Evolutionary conservation across 345 rosid species (phyloP).

Genomic region (Kernera saxatilis): DNA sequence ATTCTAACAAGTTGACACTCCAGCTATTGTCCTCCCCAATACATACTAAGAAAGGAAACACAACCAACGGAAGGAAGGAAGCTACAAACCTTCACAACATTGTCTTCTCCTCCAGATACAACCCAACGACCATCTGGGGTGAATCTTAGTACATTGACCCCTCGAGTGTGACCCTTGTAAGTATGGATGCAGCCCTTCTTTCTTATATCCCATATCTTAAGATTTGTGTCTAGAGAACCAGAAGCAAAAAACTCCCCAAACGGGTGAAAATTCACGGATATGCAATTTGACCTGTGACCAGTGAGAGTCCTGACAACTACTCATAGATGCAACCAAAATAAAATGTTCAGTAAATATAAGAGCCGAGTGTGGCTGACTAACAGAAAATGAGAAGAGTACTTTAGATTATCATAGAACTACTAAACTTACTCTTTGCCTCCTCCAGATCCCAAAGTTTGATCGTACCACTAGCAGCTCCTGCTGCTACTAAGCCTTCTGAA

Average conservation of each 20-base stretch:
- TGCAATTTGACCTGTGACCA: constrained; percentile 97
- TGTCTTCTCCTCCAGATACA: constrained; percentile 99
- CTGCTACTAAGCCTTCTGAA: constrained; percentile 86
- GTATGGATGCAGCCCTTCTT: constrained; percentile 98
- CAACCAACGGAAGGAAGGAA: constrained; percentile 7
- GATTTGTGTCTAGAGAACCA: constrained; percentile 94
- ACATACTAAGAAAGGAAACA: background rate
- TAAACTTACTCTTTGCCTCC: constrained; percentile 85
- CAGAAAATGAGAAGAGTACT: background rate
- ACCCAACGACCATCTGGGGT: constrained; percentile 99
- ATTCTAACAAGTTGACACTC: background rate
- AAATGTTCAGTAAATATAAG: background rate
- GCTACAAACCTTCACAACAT: constrained; percentile 72
- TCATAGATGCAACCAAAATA: constrained; percentile 8
- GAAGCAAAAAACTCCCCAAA: constrained; percentile 99
- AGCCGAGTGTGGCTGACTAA: background rate
- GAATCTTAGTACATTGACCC: constrained; percentile 94
- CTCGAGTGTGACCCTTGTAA: constrained; percentile 98
- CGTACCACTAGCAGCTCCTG: constrained; percentile 98
- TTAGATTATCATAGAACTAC: background rate
- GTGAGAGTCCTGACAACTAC: constrained; percentile 92
- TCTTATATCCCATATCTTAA: constrained; percentile 99
- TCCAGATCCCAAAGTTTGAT: constrained; percentile 98
- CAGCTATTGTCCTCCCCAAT: background rate
- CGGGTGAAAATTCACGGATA: constrained; percentile 91